A percentile compares a stretch with the other conserved stretches of the same genome.
These are phyloP conservation scores for Penicillium parvum DNA, from an alignment of 495 filamentous ascomycete species.

Conservation along the genomic window DNA sequence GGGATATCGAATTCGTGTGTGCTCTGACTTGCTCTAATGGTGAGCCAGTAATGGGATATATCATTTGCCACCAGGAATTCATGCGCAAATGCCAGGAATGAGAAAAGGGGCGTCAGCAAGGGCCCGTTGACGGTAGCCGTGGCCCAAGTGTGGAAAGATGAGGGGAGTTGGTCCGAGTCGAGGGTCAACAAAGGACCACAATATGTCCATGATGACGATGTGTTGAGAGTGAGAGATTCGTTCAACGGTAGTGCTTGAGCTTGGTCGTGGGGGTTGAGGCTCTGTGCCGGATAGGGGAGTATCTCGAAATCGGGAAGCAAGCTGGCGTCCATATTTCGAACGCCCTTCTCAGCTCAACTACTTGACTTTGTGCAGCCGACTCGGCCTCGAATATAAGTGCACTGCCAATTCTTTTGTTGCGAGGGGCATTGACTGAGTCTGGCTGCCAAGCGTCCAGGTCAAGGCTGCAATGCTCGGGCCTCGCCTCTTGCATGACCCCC, in stretches of 20 bases:
- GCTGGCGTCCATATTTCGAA: conserved; percentile 8
- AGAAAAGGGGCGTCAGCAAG: conserved; percentile 11
- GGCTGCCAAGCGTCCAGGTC: too few relatives aligned
- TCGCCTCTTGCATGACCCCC: conserved; percentile 9
- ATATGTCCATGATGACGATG: conserved; percentile 23
- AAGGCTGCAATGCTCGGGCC: conserved; percentile 9
- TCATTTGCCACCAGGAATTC: conserved; percentile 15
- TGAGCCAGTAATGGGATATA: conserved; percentile 23
- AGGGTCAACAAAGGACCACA: conserved; percentile 22
- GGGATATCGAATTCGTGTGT: conserved; percentile 17
- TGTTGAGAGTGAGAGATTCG: conserved; percentile 13
- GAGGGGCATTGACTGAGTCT: too few relatives aligned
- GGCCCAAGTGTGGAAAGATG: conserved; percentile 24
- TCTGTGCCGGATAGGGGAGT: conserved; percentile 4
- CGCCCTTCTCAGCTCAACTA: not conserved
- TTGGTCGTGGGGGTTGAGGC: not conserved
- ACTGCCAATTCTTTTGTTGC: too few relatives aligned
- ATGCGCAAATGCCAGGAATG: conserved; percentile 20
- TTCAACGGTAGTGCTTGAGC: not conserved
- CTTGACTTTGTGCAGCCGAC: not conserved
- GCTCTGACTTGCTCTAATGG: conserved; percentile 16
- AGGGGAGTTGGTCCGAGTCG: conserved; percentile 9
- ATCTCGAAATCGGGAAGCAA: conserved; percentile 11
- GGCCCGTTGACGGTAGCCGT: conserved; percentile 17
- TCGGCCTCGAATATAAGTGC: too few relatives aligned